Conservation (phyloP, 139 green algal species). For the Micromonas commoda region DNA sequence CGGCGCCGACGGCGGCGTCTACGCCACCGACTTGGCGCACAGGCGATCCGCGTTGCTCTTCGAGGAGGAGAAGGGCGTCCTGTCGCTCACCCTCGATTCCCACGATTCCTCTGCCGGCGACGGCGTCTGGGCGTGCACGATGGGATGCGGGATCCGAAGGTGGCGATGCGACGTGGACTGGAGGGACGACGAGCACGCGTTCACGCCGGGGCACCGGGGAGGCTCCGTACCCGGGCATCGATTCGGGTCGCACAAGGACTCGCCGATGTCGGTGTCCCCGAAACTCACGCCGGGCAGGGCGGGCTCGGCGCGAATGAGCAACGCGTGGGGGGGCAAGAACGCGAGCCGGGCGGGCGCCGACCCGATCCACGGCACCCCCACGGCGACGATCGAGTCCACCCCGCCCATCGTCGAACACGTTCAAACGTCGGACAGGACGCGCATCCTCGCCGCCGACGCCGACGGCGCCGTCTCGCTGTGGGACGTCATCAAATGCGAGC, state of each 20-base stretch:
- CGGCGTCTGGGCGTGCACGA: not conserved
- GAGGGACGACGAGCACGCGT: too few relatives aligned
- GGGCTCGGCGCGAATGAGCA: too few relatives aligned
- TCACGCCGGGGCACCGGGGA: too few relatives aligned
- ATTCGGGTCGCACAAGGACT: too few relatives aligned
- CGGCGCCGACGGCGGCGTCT: conserved; percentile 53
- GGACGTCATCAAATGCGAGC: conserved; percentile 12
- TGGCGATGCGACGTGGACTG: conserved; percentile 2
- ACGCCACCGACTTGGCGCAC: conserved; percentile 45
- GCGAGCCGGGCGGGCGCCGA: not conserved
- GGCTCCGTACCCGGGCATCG: too few relatives aligned
- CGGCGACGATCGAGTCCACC: not conserved
- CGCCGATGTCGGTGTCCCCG: not conserved
- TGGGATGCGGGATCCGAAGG: not conserved
- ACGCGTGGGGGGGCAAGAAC: not conserved
- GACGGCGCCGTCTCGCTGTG: not conserved
- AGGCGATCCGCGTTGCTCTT: not conserved
- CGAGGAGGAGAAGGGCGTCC: not conserved
- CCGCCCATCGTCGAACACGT: conserved; percentile 1
- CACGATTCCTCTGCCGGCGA: not conserved
- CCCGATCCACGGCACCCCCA: not conserved
- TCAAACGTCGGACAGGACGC: conserved; percentile 39
- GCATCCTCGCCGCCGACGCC: conserved; percentile 50
- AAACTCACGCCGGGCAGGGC: too few relatives aligned
- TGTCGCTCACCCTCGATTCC: not conserved